Conservation (phyloP, 2,329 filamentous ascomycete species). For the Colletotrichum incanum region DNA sequence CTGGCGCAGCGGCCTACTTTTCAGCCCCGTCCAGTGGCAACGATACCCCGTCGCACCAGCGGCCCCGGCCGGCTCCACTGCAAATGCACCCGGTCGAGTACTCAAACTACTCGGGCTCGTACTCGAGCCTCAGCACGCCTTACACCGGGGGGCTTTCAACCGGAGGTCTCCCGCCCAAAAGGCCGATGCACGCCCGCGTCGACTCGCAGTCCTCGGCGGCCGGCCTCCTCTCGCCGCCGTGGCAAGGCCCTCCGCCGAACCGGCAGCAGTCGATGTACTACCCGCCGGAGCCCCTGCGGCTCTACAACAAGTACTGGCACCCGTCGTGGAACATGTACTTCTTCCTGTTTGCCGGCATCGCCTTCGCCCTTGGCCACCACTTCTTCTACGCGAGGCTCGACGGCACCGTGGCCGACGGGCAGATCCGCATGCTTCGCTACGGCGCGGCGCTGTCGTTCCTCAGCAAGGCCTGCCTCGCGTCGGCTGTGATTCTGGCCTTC, state of each 20-base stretch:
- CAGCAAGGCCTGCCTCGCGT: conserved; percentile 54
- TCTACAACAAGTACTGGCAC: conserved; percentile 52
- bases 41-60: not conserved
- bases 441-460: conserved; percentile 55
- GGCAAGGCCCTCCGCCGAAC: conserved; percentile 7
- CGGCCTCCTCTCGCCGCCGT: conserved; percentile 34
- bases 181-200: conserved; percentile 24
- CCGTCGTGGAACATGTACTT: conserved; percentile 54
- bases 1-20: conserved; percentile 31
- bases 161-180: conserved; percentile 15
- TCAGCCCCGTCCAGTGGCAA: conserved; percentile 10
- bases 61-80: conserved; percentile 37
- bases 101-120: conserved; percentile 34
- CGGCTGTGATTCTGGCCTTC: conserved; percentile 51
- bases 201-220: conserved; percentile 34
- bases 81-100: conserved; percentile 37
- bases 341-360: conserved; percentile 52
- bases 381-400: conserved; percentile 53
- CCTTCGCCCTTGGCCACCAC: conserved; percentile 54
- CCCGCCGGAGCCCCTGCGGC: conserved; percentile 24
- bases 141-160: conserved; percentile 28
- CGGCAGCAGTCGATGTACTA: conserved; percentile 32
- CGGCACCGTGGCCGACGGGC: conserved; percentile 51
- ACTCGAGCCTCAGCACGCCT: conserved; percentile 28
- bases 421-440: conserved; percentile 54